Conservation (phyloP, 371 early-diverging fungal genomes). For the Blyttiomyces sp. region DNA sequence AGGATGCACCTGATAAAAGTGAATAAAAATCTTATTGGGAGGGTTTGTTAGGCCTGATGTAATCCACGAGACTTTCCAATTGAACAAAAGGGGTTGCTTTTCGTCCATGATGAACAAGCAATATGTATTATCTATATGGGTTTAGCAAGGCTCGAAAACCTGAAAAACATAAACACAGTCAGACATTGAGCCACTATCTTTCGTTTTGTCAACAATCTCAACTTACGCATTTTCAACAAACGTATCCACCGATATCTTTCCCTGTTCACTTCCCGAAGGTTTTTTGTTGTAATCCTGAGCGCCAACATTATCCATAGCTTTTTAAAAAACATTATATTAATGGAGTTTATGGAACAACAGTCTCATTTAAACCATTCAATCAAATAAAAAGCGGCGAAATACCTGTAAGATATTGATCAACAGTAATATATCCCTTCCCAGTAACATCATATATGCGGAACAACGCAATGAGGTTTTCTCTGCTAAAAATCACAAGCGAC, state of each 20-base stretch:
- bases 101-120: too few relatives aligned
- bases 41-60: too few relatives aligned
- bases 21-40: too few relatives aligned
- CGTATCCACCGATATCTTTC: conserved; percentile 26
- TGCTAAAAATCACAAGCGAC: conserved; percentile 33
- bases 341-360: background rate
- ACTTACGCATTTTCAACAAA: conserved; percentile 37
- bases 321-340: background rate
- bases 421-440: conserved; percentile 36
- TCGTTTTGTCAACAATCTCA: too few relatives aligned
- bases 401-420: conserved; percentile 41
- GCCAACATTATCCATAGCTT: conserved; percentile 35
- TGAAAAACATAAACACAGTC: too few relatives aligned
- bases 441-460: conserved; percentile 41
- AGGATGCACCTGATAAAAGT: too few relatives aligned
- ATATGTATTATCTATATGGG: too few relatives aligned
- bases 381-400: background rate
- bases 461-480: conserved; percentile 35
- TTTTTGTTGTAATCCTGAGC: conserved; percentile 23
- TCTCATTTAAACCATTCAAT: too few relatives aligned
- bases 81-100: too few relatives aligned
- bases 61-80: too few relatives aligned
- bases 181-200: too few relatives aligned
- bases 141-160: too few relatives aligned
- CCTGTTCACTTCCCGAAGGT: conserved; percentile 26